These are phyloP conservation scores for Asparagopsis taxiformis DNA, from an alignment of 31 red algal species.

Conservation along the genomic window DNA sequence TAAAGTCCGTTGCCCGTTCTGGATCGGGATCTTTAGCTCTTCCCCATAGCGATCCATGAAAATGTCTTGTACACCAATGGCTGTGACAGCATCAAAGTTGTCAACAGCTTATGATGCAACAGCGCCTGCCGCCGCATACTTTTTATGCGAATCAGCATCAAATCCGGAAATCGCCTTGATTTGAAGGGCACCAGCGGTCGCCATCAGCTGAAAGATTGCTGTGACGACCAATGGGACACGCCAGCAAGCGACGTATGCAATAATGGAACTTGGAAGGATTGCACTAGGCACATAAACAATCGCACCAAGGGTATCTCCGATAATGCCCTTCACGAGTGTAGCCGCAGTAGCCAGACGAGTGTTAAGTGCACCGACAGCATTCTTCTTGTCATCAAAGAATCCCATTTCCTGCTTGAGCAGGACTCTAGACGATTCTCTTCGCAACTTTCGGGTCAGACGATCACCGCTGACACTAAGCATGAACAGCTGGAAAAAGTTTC, in stretches of 20 bases:
- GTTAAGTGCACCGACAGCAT: slow-evolving; percentile 61
- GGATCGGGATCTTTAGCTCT: slow-evolving; percentile 9
- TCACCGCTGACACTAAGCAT: slow-evolving; percentile 50
- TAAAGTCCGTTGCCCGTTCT: background rate
- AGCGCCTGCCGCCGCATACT: slow-evolving; percentile 43
- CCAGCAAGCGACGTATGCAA: slow-evolving; percentile 54
- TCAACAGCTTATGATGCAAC: slow-evolving; percentile 57
- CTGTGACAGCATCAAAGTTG: slow-evolving; percentile 40
- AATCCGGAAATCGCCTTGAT: slow-evolving; percentile 46
- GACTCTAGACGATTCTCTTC: slow-evolving; percentile 37
- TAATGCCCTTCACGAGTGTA: slow-evolving; percentile 41
- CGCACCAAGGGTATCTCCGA: slow-evolving; percentile 53
- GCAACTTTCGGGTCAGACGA: slow-evolving; percentile 54
- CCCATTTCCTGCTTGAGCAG: slow-evolving; percentile 67
- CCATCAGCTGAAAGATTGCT: slow-evolving; percentile 47
- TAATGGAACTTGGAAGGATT: slow-evolving; percentile 31
- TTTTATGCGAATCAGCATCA: slow-evolving; percentile 31
- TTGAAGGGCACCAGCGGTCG: slow-evolving; percentile 25
- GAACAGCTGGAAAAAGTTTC: slow-evolving; percentile 29
- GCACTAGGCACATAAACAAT: slow-evolving; percentile 32
- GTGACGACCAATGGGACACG: slow-evolving; percentile 51
- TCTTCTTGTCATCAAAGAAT: slow-evolving; percentile 66
- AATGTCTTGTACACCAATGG: slow-evolving; percentile 36
- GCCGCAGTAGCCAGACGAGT: slow-evolving; percentile 65
- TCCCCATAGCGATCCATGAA: slow-evolving; percentile 47